Conservation (phyloP, 495 filamentous ascomycete species). For the Hypoxylon crocopeplum region DNA sequence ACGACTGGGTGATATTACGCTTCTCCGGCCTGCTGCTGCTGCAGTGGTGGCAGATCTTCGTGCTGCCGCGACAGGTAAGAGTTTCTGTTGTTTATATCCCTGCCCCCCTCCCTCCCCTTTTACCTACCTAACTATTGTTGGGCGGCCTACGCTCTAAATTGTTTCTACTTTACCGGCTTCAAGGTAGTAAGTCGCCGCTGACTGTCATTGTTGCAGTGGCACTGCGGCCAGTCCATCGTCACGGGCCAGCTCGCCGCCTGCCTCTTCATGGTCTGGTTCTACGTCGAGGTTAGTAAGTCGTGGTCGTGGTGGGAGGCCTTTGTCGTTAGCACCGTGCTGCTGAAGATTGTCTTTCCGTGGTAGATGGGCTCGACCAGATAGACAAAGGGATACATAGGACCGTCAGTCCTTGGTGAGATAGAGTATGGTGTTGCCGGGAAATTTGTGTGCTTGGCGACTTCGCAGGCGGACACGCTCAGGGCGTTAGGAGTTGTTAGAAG, state of each 20-base stretch:
- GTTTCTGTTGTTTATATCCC: not conserved
- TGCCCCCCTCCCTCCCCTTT: too few species aligned
- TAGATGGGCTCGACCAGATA: not conserved
- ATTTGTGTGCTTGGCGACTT: not conserved
- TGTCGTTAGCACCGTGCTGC: conserved; percentile 21
- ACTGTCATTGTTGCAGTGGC: conserved; percentile 2
- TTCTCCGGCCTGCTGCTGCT: conserved; percentile 20
- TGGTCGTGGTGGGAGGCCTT: conserved; percentile 34
- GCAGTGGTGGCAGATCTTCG: conserved; percentile 37
- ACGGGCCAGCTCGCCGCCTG: conserved; percentile 24
- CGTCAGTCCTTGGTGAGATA: too few species aligned
- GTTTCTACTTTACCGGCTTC: too few species aligned
- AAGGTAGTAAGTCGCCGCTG: too few species aligned
- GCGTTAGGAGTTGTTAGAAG: conserved; percentile 7
- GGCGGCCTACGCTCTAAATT: too few species aligned
- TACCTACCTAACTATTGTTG: too few species aligned
- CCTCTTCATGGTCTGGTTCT: conserved; percentile 34
- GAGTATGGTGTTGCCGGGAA: too few species aligned
- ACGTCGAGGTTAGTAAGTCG: conserved; percentile 11
- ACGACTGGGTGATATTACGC: conserved; percentile 23
- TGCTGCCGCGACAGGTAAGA: conserved; percentile 21
- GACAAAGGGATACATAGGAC: not conserved
- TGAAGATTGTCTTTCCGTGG: conserved; percentile 37
- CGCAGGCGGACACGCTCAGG: too few species aligned
- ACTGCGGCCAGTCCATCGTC: conserved; percentile 16